Base-by-base conservation (phyloP, 805 yeast genomes). In the Lipomyces kockii region DNA sequence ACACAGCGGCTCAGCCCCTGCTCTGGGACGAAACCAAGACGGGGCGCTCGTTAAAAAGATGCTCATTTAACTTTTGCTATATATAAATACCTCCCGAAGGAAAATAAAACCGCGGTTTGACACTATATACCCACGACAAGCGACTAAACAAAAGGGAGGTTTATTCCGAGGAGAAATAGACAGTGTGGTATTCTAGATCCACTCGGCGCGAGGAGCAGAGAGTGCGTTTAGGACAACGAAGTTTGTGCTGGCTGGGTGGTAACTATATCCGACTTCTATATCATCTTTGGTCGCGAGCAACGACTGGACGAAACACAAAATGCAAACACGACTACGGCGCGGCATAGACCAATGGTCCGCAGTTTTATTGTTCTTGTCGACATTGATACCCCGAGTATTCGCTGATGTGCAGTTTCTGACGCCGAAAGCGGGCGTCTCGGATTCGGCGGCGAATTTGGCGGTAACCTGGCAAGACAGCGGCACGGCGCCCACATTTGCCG, bases 401-500 rank as follows among this genome's bases (percentile, higher is more conserved):
- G 89, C 85, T 2, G 89, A 86, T 74, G 83, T 87, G 53, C 75
- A 78, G 2, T 72, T 87, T 59, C 71, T 80, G 5, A 57, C 79
- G 1, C 89, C 89, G 1, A 69, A 67, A 2, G 64, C 75, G 8
- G 86, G 84, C 35, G 74, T 74, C 32, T 58, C 80, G 1, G 85
- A 63, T 71, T 72, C 81, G 3, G 88, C 78, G 80, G 43, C 69
- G 74, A 1, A 72, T 84, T 55, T 81, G 58, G 62, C 66, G n/a
- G 77, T 90, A 76, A 67, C 74, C 29, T 92, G 96, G 88, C 76
- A 81, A 17, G 89, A 87, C 67, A 84, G 84, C 70, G 87, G 84
- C 58, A 74, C 79, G 6, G 71, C 74, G 2, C 90, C 91, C 0
- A 69, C 81, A 0, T 73, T 89, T 57, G 65, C 73, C 1, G 80